These are phyloP conservation scores for Colletotrichum neosansevieriae DNA, from an alignment of 2,329 filamentous ascomycete genomes.

Conservation along the genomic window DNA sequence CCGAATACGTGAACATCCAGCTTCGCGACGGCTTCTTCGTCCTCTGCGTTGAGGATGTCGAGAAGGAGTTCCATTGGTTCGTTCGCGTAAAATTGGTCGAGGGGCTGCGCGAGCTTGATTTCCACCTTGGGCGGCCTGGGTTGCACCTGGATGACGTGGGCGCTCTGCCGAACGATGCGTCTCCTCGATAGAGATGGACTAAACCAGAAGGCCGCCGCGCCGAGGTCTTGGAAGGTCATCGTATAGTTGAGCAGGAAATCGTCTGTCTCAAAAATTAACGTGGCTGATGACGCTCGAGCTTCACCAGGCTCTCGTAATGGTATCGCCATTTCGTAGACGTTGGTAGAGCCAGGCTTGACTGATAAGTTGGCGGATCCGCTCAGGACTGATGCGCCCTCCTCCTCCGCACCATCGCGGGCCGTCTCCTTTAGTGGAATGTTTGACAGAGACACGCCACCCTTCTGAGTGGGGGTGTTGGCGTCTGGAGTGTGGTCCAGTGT, in stretches of 20 bases:
- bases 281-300: slow-evolving; percentile 73
- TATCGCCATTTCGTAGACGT: slow-evolving; percentile 78
- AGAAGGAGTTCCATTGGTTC: slow-evolving; percentile 79
- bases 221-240: slow-evolving; percentile 62
- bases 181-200: slow-evolving; percentile 57
- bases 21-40: slow-evolving; percentile 78
- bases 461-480: slow-evolving; percentile 26
- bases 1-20: slow-evolving; percentile 78
- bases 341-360: slow-evolving; percentile 74
- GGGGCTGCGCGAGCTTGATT: slow-evolving; percentile 72
- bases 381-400: slow-evolving; percentile 49
- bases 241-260: slow-evolving; percentile 77
- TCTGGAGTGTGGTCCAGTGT: slow-evolving; percentile 58
- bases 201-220: slow-evolving; percentile 63
- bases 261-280: slow-evolving; percentile 72
- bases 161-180: slow-evolving; percentile 60
- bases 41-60: slow-evolving; percentile 84
- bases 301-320: slow-evolving; percentile 86
- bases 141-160: slow-evolving; percentile 75
- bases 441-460: slow-evolving; percentile 44
- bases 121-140: slow-evolving; percentile 94
- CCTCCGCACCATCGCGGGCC: slow-evolving; percentile 31
- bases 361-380: slow-evolving; percentile 64
- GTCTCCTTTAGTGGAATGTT: slow-evolving; percentile 46
- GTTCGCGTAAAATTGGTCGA: slow-evolving; percentile 85